Base-by-base conservation (phyloP, 192 early-diverging fungal genomes). In the Backusella westeae region DNA sequence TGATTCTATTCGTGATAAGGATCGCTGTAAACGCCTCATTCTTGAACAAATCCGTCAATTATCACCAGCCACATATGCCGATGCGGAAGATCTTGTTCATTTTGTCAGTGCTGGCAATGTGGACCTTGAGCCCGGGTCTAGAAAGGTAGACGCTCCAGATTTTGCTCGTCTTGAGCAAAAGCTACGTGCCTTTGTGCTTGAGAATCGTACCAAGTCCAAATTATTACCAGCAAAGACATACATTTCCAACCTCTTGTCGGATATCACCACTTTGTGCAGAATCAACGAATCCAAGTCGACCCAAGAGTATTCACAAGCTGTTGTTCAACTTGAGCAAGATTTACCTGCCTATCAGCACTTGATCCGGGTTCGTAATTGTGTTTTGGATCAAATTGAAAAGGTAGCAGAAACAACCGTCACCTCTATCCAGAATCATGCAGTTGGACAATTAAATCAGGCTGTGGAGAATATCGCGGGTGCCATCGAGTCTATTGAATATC, bases 191-290 rank as follows among this genome's bases (percentile, higher is more conserved):
- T 99, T 99, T 80, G 94, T 97, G n/a, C 88, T 99, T 29, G 96
- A 98, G 83, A 98, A 99, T 84, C 93, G 98, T n/a, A 89, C 93
- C 67, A 94, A 93, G 76, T 94, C 94, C 63, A 99, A 99, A 86
- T 84, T 99, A 34, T 92, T 94, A 1, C 98, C 98, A 0, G 96
- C 96, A 34, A 94, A 96, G 84, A 89, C 94, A 75, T 99, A 97
- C 77, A 85, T 98, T 6, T 84, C 86, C 63, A 97, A 97, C 79
- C 85, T 98, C 53, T 86, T 99, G 46, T 79, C 78, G 73, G 98
- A 99, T 78, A 85, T 98, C 67, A 81, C 86, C 65, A 78, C 90
- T 9, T 80, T 98, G 17, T 89, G 94, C 4, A 89, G 89, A 41
- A 89, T 89, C 66, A 98, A 96, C 79, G 84, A 85, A 44, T 81